Evolutionary conservation across 352 stramenopile species (phyloP), one percentile per base, ranked within the genome.

Genomic region (Globisporangium middletonii): DNA sequence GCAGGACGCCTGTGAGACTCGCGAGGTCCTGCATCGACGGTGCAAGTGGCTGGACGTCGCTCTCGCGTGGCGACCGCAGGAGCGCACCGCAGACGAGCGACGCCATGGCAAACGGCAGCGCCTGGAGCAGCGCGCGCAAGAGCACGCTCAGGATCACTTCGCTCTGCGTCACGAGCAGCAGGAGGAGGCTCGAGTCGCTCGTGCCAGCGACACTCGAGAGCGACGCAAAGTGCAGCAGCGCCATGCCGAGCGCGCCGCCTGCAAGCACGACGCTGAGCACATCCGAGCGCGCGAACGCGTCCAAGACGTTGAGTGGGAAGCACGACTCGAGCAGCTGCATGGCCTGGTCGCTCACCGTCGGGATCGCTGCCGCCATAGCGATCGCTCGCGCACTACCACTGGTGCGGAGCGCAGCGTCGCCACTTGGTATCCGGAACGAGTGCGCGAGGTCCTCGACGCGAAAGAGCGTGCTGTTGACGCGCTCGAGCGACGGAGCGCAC

Each of bases 11-110:
- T 28, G 72, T 56, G 49, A 89, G 48, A 16, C 55, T 67, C 37
- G 73, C 61, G 54, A 89, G 62, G 2, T 71, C 67, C 52, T 63
- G 67, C 9, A 33, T 72, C 45, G 47, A 75, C 41, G 27, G 47
- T 2, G 43, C 41, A 3, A 49, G n/a, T 19, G 33, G 59, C 56
- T 30, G 35, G 45, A 62, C 61, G 16, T 57, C 50, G 7, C 13
- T 51, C 28, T 58, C 43, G 8, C 55, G 62, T 5, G 49, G 53
- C 1, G 60, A 59, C 18, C 62, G 73, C 18, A 86, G 61, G n/a
- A 86, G 59, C 5, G 64, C 51, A 18, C 65, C 71, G 44, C 67
- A 71, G 28, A 83, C 64, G 53, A 88, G 71, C 47, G 78, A 76
- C 0, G 63, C 67, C 38, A 73, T 71, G 11, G 64, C 75, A 45